A percentile compares a stretch with the other conserved stretches of the same genome.
These are phyloP conservation scores for Camellia granthamiana DNA, from an alignment of 148 eudicot species.

Conservation along the genomic window DNA sequence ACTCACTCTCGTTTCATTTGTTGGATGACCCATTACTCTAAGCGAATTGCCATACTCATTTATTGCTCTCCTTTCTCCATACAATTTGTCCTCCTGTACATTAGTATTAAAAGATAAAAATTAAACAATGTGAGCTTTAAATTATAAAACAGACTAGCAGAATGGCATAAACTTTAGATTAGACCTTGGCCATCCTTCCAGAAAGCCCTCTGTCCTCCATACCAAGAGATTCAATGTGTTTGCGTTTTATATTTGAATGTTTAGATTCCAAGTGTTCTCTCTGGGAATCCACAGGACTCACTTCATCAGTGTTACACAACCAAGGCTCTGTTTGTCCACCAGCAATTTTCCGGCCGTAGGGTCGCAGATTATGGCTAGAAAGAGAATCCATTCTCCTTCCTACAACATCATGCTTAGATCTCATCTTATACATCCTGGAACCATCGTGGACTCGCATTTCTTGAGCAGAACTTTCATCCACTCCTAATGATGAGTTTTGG, in stretches of 20 bases:
- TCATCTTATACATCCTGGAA: constrained; percentile 11
- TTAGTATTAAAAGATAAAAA: constrained; percentile 14
- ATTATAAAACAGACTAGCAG: constrained; percentile 3
- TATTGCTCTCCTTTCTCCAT: constrained; percentile 21
- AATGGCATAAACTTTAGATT: constrained; percentile 1
- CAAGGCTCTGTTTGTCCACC: constrained; percentile 29
- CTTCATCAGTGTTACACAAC: constrained; percentile 30
- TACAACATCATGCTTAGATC: constrained; percentile 24
- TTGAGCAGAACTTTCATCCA: constrained; percentile 21
- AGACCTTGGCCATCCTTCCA: constrained; percentile 45
- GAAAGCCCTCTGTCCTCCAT: constrained; percentile 38
- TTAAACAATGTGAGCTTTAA: constrained; percentile 12
- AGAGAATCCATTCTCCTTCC: constrained; percentile 29
- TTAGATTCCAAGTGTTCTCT: constrained; percentile 36
- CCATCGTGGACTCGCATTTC: constrained; percentile 27
- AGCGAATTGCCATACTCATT: constrained; percentile 35
- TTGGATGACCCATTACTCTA: constrained; percentile 26
- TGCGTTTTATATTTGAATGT: constrained; percentile 27
- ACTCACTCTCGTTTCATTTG: constrained; percentile 53
- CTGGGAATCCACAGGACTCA: constrained; percentile 25
- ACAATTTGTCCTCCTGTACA: no score
- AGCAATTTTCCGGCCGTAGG: constrained; percentile 36
- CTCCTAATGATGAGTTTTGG: constrained; percentile 25
- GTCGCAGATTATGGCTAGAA: constrained; percentile 23
- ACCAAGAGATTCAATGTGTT: constrained; percentile 28